These are phyloP conservation scores for Boehmeria nivea DNA, from an alignment of 306 rosid species.

Conservation along the genomic window DNA sequence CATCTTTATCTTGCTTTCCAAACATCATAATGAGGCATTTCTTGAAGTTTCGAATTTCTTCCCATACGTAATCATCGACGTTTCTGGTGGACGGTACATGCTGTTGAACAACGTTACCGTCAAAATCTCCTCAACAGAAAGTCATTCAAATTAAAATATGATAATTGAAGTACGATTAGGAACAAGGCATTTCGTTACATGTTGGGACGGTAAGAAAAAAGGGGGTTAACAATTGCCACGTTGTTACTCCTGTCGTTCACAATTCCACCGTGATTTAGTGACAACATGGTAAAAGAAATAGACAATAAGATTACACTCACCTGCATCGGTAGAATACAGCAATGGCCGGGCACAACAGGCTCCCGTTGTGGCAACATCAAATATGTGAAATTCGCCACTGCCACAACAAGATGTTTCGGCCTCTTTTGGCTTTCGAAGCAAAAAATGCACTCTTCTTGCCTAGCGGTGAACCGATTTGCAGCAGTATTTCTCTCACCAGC, in stretches of 20 bases:
- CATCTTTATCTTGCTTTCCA: conserved; percentile 79
- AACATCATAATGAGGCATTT: conserved; percentile 95
- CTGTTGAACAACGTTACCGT: conserved; percentile 29
- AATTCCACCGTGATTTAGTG: no score
- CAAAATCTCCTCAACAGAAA: not conserved
- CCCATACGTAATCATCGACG: conserved; percentile 72
- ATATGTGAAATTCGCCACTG: conserved; percentile 72
- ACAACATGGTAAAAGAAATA: no score
- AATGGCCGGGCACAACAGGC: conserved; percentile 81
- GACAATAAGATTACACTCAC: conserved; percentile 36
- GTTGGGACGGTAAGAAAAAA: no score
- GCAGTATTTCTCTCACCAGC: conserved; percentile 31
- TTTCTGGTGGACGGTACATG: conserved; percentile 80
- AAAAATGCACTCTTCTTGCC: conserved; percentile 73
- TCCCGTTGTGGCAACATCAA: conserved; percentile 87
- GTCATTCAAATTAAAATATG: not conserved
- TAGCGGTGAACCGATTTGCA: conserved; percentile 45
- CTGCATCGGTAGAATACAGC: conserved; percentile 83
- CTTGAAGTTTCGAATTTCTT: conserved; percentile 86
- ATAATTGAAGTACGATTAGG: no score
- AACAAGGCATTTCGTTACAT: not conserved
- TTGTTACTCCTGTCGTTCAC: no score
- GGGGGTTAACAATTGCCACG: no score
- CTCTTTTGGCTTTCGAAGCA: conserved; percentile 78
- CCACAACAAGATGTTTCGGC: conserved; percentile 78